Evolutionary conservation across 2,329 filamentous ascomycete species (phyloP), one percentile per base, ranked within the genome.

Genomic region (Colletotrichum euphorbiae): DNA sequence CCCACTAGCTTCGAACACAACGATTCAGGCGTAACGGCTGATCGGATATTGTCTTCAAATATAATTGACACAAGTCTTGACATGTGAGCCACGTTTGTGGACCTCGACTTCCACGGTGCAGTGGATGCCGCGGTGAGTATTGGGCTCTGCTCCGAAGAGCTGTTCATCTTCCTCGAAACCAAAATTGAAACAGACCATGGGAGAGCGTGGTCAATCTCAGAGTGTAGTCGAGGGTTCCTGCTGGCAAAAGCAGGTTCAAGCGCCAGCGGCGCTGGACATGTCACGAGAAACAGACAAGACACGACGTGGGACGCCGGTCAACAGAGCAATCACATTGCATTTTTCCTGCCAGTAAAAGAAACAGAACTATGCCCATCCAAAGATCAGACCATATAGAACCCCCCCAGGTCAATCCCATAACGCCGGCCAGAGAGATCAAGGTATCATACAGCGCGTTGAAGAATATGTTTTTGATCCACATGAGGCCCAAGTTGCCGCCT

Each of bases 371-470:
- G 67, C 67, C 67, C 66, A 69, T 69, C 67, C 62, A 67, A 69
- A 67, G 67, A 69, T 67, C 67, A 69, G 67, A 69, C 67, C 67
- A 69, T 67, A 67, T 28, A 28, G 4, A 50, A 54, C 19, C 54
- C 67, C 67, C 63, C 67, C 43, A 68, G 56, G 67, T 67, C 57
- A 63, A 62, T 67, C 63, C 67, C 67, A 67, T 66, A 69, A 69
- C 67, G 67, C 67, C 67, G 67, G 63, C 63, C 67, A 67, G 63
- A 69, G 66, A 71, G 62, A 70, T 70, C 60, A 63, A 71, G 70
- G 70, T 71, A 71, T 71, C 70, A 71, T 71, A 71, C 70, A 71
- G 68, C 63, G 65, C 67, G 70, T 62, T 67, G 69, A 68, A 71
- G 60, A 70, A 69, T 46, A 69, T 66, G 13, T 38, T 11, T 52